A percentile compares a stretch with the other conserved stretches of the same genome.
phyloP scores from a whole-genome alignment of 129 eudicot genomes.

The Flaveria robusta region DNA sequence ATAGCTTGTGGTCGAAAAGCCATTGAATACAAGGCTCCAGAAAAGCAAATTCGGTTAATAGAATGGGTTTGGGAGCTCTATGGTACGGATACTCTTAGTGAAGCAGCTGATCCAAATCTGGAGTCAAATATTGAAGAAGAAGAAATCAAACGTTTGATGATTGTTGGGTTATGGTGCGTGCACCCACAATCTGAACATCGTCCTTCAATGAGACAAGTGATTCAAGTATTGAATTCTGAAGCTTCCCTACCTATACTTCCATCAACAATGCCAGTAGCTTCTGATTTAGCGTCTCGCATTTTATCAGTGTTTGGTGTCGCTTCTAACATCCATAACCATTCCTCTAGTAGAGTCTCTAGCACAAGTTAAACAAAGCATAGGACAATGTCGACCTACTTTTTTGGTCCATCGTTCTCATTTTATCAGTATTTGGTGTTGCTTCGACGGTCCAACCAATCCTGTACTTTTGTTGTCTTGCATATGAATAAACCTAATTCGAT shows the following conservation, averaged over 20 bases:
- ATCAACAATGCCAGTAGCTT: constrained; percentile 31
- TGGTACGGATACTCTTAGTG: constrained; percentile 39
- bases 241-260: constrained; percentile 46
- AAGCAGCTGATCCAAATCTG: constrained; percentile 45
- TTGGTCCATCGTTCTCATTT: too few relatives aligned
- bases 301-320: constrained; percentile 12
- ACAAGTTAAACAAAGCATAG: not conserved
- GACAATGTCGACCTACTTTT: not conserved
- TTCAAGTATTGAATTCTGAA: constrained; percentile 41
- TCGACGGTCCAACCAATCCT: too few relatives aligned
- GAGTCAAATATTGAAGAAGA: constrained; percentile 24
- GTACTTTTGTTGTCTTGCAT: too few relatives aligned
- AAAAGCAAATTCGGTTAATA: constrained; percentile 20
- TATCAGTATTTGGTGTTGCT: too few relatives aligned
- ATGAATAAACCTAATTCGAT: too few relatives aligned
- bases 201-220: constrained; percentile 45
- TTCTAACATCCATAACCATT: constrained; percentile 13
- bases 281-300: not conserved
- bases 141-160: constrained; percentile 41
- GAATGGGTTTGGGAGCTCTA: constrained; percentile 51
- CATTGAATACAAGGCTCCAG: constrained; percentile 25
- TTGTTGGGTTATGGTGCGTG: constrained; percentile 62
- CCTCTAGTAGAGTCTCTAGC: not conserved
- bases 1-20: constrained; percentile 48
- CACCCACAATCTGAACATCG: constrained; percentile 42